Evolutionary conservation across 176 grass and related monocot species (phyloP), one percentile per base, ranked within the genome.

Genomic region (Dendrocalamus sinicus): DNA sequence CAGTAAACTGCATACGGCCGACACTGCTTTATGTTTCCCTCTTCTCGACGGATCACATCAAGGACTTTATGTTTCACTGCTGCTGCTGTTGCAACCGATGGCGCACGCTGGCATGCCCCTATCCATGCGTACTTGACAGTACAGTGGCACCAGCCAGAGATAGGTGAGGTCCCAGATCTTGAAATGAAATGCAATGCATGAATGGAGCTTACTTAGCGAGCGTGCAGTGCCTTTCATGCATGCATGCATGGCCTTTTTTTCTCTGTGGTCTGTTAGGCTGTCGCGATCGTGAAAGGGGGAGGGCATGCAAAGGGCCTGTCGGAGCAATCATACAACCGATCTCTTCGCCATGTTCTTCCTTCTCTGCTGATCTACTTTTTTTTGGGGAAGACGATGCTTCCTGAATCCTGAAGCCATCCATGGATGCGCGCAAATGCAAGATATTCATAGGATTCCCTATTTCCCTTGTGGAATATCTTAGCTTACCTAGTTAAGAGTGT

Each of bases 241-340:
- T 14, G 72, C 35, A 35, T 28, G 52, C 2, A n/a, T 26, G 10
- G 4, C 14, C 51, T 3, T 74, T 73, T 75, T 30, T 32, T 54
- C 2, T 57, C 1, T 4, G 15, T 5, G 0, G 60, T 9, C 58
- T 84, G 82, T 75, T 80, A 89, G 50, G 82, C 76, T 89, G 88
- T 89, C 69, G 50, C 76, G 50, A 35, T 80, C 88, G 82, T 57
- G 48, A 74, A 80, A 89, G 75, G 75, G 87, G 11, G 61, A 72
- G 48, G 26, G 75, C 84, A 67, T 53, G 84, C 75, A 20, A 55
- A 78, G 70, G 37, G 66, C 37, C 45, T 84, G 81, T 47, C 87
- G 87, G 69, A 74, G 76, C 82, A 89, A 89, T 85, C 82, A 85
- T 85, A 13, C 75, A 2, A 1, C 7, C 52, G 22, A 77, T 77